phyloP scores from a whole-genome alignment of 1,284 basidiomycete genomes.

The Fomes fomentarius region DNA sequence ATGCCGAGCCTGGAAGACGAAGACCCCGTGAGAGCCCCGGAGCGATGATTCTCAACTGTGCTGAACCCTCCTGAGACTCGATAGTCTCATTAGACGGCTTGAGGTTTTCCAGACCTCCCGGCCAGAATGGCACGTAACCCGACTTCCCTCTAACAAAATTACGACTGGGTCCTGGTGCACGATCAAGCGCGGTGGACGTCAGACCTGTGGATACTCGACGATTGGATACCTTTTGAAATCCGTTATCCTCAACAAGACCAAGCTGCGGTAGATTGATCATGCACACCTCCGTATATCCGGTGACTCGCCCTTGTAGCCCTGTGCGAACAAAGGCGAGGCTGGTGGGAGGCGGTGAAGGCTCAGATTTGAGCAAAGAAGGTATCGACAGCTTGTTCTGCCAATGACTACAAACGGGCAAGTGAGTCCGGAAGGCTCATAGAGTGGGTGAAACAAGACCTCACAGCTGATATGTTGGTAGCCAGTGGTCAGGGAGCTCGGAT shows the following conservation, averaged over 20 bases:
- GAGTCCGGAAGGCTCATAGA: no score
- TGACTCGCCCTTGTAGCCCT: slow-evolving; percentile 81
- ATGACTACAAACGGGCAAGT: slow-evolving; percentile 55
- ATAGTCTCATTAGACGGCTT: slow-evolving; percentile 40
- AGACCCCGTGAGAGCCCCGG: slow-evolving; percentile 73
- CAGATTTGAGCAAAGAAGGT: slow-evolving; percentile 62
- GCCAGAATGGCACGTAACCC: slow-evolving; percentile 89
- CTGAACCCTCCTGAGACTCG: slow-evolving; percentile 37
- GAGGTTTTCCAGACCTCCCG: slow-evolving; percentile 82
- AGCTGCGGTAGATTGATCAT: neutral
- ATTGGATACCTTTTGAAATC: slow-evolving; percentile 49
- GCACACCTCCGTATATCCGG: slow-evolving; percentile 76
- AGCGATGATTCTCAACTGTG: slow-evolving; percentile 60
- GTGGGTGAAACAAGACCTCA: slow-evolving; percentile 37
- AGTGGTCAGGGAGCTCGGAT: slow-evolving; percentile 63
- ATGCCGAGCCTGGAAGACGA: slow-evolving; percentile 59
- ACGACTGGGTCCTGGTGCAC: slow-evolving; percentile 76
- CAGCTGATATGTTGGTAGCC: slow-evolving; percentile 79
- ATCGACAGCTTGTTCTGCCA: slow-evolving; percentile 68
- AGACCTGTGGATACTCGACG: slow-evolving; percentile 58
- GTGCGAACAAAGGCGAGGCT: slow-evolving; percentile 75
- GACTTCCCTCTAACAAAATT: slow-evolving; percentile 94
- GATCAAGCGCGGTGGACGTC: slow-evolving; percentile 82
- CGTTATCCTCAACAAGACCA: neutral
- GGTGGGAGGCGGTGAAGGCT: slow-evolving; percentile 79